These are phyloP conservation scores for Fagopyrum esculentum DNA, from an alignment of 148 eudicot species.

Conservation along the genomic window DNA sequence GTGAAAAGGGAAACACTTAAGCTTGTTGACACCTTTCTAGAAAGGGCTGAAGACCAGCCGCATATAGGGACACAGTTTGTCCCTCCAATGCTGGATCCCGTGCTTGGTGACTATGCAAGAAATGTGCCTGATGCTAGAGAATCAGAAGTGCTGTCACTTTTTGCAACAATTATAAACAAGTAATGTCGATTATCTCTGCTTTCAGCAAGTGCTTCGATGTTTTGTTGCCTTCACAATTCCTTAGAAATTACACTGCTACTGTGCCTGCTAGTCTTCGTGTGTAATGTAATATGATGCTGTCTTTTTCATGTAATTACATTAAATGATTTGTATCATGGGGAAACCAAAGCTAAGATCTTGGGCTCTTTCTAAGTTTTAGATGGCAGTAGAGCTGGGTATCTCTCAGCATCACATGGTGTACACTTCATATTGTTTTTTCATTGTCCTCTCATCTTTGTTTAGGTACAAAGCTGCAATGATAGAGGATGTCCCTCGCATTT, in stretches of 20 bases:
- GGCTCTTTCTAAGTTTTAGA: not conserved
- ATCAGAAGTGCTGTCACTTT: conserved; percentile 95
- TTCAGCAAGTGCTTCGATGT: not conserved
- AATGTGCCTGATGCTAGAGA: conserved; percentile 99
- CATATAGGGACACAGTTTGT: conserved; percentile 95
- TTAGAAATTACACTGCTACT: not conserved
- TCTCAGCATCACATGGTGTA: not conserved
- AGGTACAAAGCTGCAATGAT: conserved; percentile 92
- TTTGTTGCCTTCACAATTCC: not conserved
- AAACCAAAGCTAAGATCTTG: not conserved
- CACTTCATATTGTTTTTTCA: not conserved
- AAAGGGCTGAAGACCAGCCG: conserved; percentile 96
- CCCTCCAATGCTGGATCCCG: conserved; percentile 99
- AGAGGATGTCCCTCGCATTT: conserved; percentile 86
- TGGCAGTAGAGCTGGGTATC: not conserved
- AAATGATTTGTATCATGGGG: not conserved
- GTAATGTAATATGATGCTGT: not conserved
- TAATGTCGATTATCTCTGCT: conserved; percentile 20
- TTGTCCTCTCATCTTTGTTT: not conserved
- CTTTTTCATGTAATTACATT: not conserved
- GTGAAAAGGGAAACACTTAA: conserved; percentile 95
- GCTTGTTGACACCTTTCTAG: conserved; percentile 94
- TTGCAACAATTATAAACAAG: conserved; percentile 97
- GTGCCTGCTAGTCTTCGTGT: not conserved
- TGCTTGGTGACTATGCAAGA: conserved; percentile 93